Conservation (phyloP, 345 rosid species). For the Pelargonium nanum region DNA sequence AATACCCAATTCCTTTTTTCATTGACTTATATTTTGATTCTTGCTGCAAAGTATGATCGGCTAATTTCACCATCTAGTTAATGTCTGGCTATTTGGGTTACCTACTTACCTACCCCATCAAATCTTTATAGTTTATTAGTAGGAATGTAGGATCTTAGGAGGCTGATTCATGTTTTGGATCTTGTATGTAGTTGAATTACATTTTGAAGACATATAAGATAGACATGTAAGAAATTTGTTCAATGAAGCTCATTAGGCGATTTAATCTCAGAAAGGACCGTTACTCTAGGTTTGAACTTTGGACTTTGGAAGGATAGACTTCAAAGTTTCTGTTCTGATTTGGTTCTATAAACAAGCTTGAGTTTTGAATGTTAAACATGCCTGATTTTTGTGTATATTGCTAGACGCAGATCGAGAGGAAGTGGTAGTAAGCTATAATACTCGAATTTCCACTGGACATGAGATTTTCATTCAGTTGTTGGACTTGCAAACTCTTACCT, state of each 20-base stretch:
- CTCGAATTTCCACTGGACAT: background rate
- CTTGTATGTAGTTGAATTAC: background rate
- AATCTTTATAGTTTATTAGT: background rate
- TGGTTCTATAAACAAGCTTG: background rate
- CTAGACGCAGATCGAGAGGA: no score
- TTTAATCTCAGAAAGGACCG: background rate
- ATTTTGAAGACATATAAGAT: background rate
- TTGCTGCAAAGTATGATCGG: background rate
- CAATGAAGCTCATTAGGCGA: background rate
- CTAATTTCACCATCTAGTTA: background rate
- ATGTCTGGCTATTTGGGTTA: background rate
- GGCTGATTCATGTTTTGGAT: background rate
- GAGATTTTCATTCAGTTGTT: no score
- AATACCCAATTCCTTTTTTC: no score
- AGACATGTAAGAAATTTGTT: background rate
- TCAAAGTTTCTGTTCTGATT: no score
- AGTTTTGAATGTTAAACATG: background rate
- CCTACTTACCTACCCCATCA: no score
- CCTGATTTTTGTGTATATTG: background rate
- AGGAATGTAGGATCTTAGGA: background rate
- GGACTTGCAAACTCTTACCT: no score
- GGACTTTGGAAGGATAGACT: background rate
- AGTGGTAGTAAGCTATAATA: no score
- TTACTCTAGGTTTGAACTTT: background rate
- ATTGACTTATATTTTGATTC: no score